Percentiles rank a stretch among this genome's conserved stretches.
Conservation (phyloP, 1,284 basidiomycete genomes). For the Athelia sp. region DNA sequence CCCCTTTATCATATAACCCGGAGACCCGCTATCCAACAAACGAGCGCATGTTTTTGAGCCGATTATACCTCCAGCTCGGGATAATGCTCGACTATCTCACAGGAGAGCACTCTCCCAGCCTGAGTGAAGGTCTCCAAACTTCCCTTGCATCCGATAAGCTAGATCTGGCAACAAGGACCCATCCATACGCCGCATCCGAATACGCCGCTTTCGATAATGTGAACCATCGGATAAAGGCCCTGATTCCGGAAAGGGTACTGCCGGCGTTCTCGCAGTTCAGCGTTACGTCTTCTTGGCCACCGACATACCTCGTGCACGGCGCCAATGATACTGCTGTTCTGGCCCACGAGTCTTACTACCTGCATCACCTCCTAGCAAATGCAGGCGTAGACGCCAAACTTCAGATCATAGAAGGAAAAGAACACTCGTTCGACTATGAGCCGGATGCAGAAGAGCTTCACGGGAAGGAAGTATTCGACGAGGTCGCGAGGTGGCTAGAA, state of each 20-base stretch:
- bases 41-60: constrained; percentile 53
- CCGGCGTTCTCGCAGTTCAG: constrained; percentile 50
- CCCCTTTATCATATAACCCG: constrained; percentile 44
- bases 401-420: constrained; percentile 38
- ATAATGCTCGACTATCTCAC: constrained; percentile 57
- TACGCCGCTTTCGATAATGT: constrained; percentile 1
- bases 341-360: constrained; percentile 37
- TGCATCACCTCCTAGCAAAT: constrained; percentile 32
- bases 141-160: constrained; percentile 10
- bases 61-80: constrained; percentile 57
- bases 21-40: constrained; percentile 51
- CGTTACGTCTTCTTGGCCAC: constrained; percentile 41
- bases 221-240: constrained; percentile 9
- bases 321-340: constrained; percentile 48
- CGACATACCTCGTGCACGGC: constrained; percentile 52
- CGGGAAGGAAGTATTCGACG: constrained; percentile 27
- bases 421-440: constrained; percentile 56
- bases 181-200: constrained; percentile 1
- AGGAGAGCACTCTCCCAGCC: constrained; percentile 48
- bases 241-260: constrained; percentile 34
- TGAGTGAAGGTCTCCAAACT: constrained; percentile 38
- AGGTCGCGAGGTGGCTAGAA: no score
- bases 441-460: constrained; percentile 32
- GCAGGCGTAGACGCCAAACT: constrained; percentile 35
- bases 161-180: not conserved